Evolutionary conservation across 2,329 filamentous ascomycete species (phyloP), one percentile per base, ranked within the genome.

Genomic region (Penicillium sp.): DNA sequence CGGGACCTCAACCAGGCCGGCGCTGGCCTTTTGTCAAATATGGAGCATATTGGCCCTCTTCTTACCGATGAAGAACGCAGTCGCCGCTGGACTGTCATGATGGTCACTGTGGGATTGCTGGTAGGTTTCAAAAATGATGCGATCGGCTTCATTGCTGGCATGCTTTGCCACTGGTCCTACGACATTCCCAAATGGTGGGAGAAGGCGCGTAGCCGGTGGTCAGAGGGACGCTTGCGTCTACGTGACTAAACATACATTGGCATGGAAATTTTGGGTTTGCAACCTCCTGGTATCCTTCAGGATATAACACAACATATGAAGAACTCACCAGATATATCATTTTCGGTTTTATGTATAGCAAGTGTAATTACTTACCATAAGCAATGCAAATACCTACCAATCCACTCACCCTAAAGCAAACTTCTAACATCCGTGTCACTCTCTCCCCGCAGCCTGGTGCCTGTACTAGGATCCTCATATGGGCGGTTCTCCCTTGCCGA

Each of bases 111-210:
- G 9, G 92, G 90, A 0, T 84, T 88, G 3, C 82, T 96, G 53
- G 75, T 97, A 49, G 91, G 91, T 0, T 96, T 96, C 68, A 89
- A 86, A 72, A 97, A 97, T 69, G 92, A 96, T 74, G 92, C 88
- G 0, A 84, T 96, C 6, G 93, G 93, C 0, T 96, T 97, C 67
- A 59, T 89, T 15, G 90, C 88, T 0, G 93, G 93, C 0, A 84
- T 96, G 80, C 71, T 90, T 4, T 95, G 91, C 71, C 86, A 93
- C 73, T 87, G 83, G 75, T 84, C 85, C 0, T 89, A 92, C 65
- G 73, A 75, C 56, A 49, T 78, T 45, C 76, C 77, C 0, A 56
- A 15, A 0, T 58, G 69, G 33, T 63, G 67, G 49, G 67, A 72
- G 16, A 62, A 62, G 36, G 54, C 63, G 2, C 63, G 64, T 11